Evolutionary conservation across 1,284 basidiomycete genomes (phyloP), one percentile per base, ranked within the genome.

Genomic region (Butyriboletus regius): DNA sequence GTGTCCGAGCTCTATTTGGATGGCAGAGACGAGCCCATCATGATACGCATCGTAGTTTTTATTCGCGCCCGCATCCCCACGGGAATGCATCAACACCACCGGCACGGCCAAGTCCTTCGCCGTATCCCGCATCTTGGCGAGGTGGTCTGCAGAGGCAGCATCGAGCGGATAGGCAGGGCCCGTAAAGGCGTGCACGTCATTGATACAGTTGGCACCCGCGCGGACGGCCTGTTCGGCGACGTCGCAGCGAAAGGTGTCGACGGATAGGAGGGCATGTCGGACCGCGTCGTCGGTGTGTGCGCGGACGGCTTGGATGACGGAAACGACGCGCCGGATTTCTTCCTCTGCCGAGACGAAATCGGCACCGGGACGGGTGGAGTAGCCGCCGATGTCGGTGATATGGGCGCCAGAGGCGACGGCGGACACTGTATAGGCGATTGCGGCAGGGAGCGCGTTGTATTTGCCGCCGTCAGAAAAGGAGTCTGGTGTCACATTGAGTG

Each of bases 401-500:
- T 83, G 78, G 0, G 87, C 85, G 0, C 85, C 85, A 1, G 70
- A 69, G 0, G 66, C 54, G 3, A 83, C 69, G 5, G 83, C 73
- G 3, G 69, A 47, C 1, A 56, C 60, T 0, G 72, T 72, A 54
- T 84, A 87, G 3, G 60, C 55, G 12, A 85, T 58, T 0, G 81
- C 83, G 12, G 72, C 64, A 0, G 72, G 58, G 7, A 81, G 53
- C 0, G 71, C 72, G 56, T 77, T 72, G 61, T 89, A 73, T 36
- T 70, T 67, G 1, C 84, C 78, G 7, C 92, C 92, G 57, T 98
- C 93, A 0, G 94, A 98, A 71, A 98, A 98, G 0, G 93, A 97
- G 70, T 99, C 94, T 1, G 96, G 96, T 0, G 96, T 98, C 4
- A 82, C 79, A 64, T 98, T 98, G 57, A 98, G 78, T 5, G 92